Base-by-base conservation (phyloP, 306 rosid species). In the Sindora glabra region DNA sequence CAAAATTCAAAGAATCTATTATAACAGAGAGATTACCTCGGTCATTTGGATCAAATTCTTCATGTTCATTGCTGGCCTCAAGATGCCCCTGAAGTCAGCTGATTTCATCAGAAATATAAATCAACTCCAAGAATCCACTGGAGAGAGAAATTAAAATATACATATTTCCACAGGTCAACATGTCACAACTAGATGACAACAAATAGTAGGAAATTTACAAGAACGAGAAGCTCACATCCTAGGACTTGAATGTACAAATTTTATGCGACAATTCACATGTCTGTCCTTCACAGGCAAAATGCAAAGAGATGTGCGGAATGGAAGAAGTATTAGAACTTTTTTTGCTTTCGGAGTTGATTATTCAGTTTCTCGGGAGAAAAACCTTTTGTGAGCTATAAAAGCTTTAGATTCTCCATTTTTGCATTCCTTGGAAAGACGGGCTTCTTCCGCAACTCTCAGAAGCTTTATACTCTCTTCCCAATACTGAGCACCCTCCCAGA, bases 401-500 rank as follows among this genome's bases (percentile, higher is more conserved):
- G 59, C 33, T 23, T 69, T 72, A 60, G 49, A 74, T 30, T 65
- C 78, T 67, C 62, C 75, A 55, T 39, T 65, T 57, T 47, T 50
- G 33, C 33, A 27, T 48, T 77, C 64, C 21, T 30, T 63, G 10
- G 76, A 69, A 65, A 38, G 33, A 62, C 58, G 19, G 27, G 95
- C 82, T 5, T 81, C 86, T 71, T 91, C 95, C 27, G 95, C 95
- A 41, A 78, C 48, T 55, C 47, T 71, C 77, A 91, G 72, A 66
- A 88, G 95, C 77, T 80, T 83, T 48, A 85, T 21, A 70, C 88
- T 72, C 65, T 91, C 98, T 22, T 66, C 68, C 98, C 98, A 91
- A 83, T 92, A 91, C 67, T 77, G 92, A 15, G 84, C 92, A 52
- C 88, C 96, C 69, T 77, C 76, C 89, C 90, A 85, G 15, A 91